phyloP scores from a whole-genome alignment of 495 filamentous ascomycete genomes.

The Lasiosphaeria hispida region DNA sequence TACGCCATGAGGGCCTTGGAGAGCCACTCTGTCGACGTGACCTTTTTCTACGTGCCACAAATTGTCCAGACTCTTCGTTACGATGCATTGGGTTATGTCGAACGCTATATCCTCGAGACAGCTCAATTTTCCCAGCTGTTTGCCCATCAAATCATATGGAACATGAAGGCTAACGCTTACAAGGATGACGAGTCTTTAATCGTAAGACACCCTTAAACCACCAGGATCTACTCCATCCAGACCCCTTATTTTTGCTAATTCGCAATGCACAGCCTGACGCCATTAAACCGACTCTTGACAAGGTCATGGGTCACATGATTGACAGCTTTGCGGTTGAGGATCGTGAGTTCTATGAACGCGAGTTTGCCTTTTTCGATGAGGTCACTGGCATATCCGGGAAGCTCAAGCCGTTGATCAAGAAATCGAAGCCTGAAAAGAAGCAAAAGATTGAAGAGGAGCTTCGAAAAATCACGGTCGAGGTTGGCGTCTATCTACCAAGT shows the following conservation, averaged over 20 bases:
- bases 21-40: constrained; percentile 88
- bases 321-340: constrained; percentile 76
- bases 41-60: constrained; percentile 98
- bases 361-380: constrained; percentile 97
- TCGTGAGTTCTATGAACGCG: constrained; percentile 83
- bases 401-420: constrained; percentile 88
- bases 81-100: constrained; percentile 90
- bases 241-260: constrained; percentile 33
- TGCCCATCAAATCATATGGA: constrained; percentile 99
- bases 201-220: constrained; percentile 50
- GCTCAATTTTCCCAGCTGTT: constrained; percentile 94
- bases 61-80: constrained; percentile 96
- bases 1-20: constrained; percentile 97
- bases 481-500: constrained; percentile 94
- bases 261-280: constrained; percentile 65
- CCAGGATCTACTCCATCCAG: neutral
- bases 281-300: constrained; percentile 89
- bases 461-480: constrained; percentile 91
- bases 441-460: constrained; percentile 98
- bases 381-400: constrained; percentile 94
- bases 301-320: constrained; percentile 80
- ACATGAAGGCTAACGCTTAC: constrained; percentile 98
- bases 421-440: constrained; percentile 93
- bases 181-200: constrained; percentile 92
- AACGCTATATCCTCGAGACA: constrained; percentile 94